These are phyloP conservation scores for Lentinula lateritia DNA, from an alignment of 768 basidiomycete species.

Conservation along the genomic window DNA sequence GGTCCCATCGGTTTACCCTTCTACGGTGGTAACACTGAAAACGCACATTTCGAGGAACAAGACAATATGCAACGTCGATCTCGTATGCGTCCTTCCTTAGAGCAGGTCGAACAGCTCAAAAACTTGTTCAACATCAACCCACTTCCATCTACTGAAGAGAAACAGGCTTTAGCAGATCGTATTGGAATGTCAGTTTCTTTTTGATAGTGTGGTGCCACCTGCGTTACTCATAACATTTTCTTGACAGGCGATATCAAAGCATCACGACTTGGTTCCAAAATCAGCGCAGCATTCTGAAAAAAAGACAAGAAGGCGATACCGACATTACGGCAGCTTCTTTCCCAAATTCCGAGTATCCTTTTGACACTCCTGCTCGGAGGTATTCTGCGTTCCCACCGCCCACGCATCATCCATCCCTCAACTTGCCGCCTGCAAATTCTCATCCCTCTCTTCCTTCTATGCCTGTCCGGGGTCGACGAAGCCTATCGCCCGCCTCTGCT, in stretches of 20 bases:
- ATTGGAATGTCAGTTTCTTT: constrained; percentile 65
- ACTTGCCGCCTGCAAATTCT: constrained; percentile 19
- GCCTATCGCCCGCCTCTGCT: constrained; percentile 12
- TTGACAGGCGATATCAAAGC: constrained; percentile 65
- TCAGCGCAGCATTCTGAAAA: constrained; percentile 73
- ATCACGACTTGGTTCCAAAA: constrained; percentile 89
- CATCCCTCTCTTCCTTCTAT: constrained; percentile 3
- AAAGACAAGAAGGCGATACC: constrained; percentile 57
- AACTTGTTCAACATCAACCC: constrained; percentile 58
- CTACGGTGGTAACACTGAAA: constrained; percentile 43
- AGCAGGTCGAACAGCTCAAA: constrained; percentile 66
- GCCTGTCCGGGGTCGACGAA: background rate
- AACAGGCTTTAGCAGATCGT: constrained; percentile 57
- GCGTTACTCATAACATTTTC: constrained; percentile 5
- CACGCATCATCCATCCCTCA: constrained; percentile 26
- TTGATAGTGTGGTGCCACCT: constrained; percentile 9
- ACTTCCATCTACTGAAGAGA: constrained; percentile 64
- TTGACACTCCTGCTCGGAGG: constrained; percentile 24
- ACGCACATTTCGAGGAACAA: constrained; percentile 43
- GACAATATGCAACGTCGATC: constrained; percentile 52
- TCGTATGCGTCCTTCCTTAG: constrained; percentile 57
- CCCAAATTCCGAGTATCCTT: constrained; percentile 21
- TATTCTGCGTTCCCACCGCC: constrained; percentile 39
- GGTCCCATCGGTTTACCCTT: constrained; percentile 26
- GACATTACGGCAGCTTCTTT: constrained; percentile 19